Evolutionary conservation across 2,329 filamentous ascomycete genomes (phyloP).

Genomic region (Lecanicillium sp.): DNA sequence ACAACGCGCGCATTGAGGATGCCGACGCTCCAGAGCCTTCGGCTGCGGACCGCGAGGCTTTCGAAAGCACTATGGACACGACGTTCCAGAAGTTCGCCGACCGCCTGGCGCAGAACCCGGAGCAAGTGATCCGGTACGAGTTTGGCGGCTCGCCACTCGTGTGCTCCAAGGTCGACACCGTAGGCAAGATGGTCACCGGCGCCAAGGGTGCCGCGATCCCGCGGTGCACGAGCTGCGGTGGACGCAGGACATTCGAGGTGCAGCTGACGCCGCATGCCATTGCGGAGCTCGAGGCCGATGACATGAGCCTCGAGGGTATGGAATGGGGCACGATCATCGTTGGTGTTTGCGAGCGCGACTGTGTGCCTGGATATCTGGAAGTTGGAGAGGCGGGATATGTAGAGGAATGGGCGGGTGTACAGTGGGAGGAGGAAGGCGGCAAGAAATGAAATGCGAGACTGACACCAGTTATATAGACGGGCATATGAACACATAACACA

Average conservation of each 20-base stretch:
- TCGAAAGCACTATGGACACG: slow-evolving; percentile 68
- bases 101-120: slow-evolving; percentile 70
- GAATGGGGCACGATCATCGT: slow-evolving; percentile 95
- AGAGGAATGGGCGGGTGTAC: slow-evolving; percentile 96
- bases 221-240: slow-evolving; percentile 69
- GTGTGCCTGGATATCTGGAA: slow-evolving; percentile 52
- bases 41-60: slow-evolving; percentile 60
- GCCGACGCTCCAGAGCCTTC: slow-evolving; percentile 34
- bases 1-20: slow-evolving; percentile 39
- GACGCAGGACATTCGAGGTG: slow-evolving; percentile 75
- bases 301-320: slow-evolving; percentile 74
- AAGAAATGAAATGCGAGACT: slow-evolving; percentile 21
- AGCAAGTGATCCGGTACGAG: slow-evolving; percentile 77
- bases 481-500: slow-evolving; percentile 19
- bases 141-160: slow-evolving; percentile 68
- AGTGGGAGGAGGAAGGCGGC: slow-evolving; percentile 78
- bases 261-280: slow-evolving; percentile 92
- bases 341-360: slow-evolving; percentile 77
- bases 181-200: slow-evolving; percentile 58
- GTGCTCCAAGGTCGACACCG: slow-evolving; percentile 70
- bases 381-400: slow-evolving; percentile 67
- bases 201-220: slow-evolving; percentile 53
- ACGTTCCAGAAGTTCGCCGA: slow-evolving; percentile 78
- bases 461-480: not conserved
- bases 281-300: slow-evolving; percentile 75